Base-by-base conservation (phyloP, 768 basidiomycete genomes). In the Suillus sp. region DNA sequence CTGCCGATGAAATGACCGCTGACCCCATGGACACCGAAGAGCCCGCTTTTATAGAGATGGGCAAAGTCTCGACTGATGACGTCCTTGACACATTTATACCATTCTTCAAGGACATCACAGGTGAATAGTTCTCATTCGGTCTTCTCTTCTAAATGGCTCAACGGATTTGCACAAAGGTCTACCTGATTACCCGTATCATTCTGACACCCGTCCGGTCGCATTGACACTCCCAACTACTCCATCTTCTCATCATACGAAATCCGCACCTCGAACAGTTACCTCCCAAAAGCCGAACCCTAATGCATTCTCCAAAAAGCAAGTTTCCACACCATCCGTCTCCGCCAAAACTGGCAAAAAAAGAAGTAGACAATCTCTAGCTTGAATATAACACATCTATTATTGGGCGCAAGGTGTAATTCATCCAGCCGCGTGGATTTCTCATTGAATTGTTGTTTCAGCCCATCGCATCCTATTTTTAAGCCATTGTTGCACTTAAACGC, bases 71-170 rank as follows among this genome's bases (percentile, higher is more conserved):
- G 4, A 77, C 78, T 47, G 75, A 80, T n/a, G 75, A 78, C 14
- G 87, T 93, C 72, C 83, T 93, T 69, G 73, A 79, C 8, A 72
- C 78, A 18, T 83, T 95, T 63, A 77, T 87, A 30, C 79, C 81
- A 38, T 75, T 95, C 30, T 95, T 95, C 80, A 84, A 78, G 66
- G 70, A 64, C 55, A 72, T 75, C 75, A 58, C 81, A 83, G 79
- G 84, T 85, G 66, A 14, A 78, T 73, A 14, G 9, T 27, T 38
- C 16, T 32, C 51, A 14, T 14, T 3, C 16, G 25, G 30, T 14
- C n/a, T 10, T 37, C 13, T 14, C 20, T 40, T 27, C 16, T 62
- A 43, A 53, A 62, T 14, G 13, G 35, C 20, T 71, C 51, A 72
- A 32, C 32, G 11, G 9, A 10, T 16, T 40, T 34, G 0, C 20